Percentiles rank a stretch among this genome's conserved stretches.
Evolutionary conservation across 2,329 filamentous ascomycete species (phyloP).

Genomic region (Fusarium subglutinans): DNA sequence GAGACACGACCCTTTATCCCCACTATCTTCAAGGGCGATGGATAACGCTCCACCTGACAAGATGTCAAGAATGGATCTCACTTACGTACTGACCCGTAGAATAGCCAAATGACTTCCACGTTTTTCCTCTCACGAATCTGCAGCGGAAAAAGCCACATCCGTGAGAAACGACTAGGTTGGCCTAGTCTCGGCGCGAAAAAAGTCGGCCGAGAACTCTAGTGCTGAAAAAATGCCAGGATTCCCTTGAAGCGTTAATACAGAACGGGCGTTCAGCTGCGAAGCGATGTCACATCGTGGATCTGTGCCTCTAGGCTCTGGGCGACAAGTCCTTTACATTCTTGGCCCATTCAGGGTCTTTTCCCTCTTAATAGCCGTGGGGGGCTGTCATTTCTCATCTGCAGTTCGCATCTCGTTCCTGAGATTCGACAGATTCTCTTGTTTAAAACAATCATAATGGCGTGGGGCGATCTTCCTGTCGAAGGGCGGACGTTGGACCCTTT

Average conservation of each 20-base stretch:
- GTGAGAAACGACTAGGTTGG: background rate
- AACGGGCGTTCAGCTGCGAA: background rate
- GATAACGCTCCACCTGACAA: background rate
- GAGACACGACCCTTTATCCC: background rate
- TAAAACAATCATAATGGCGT: constrained; percentile 31
- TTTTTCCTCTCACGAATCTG: background rate
- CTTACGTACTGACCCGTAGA: background rate
- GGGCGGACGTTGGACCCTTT: constrained; percentile 42
- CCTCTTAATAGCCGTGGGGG: background rate
- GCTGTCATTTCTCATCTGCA: background rate
- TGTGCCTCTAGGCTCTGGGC: background rate
- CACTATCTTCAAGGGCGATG: background rate
- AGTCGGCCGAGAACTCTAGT: background rate
- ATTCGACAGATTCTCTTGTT: background rate
- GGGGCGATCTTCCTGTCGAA: constrained; percentile 34
- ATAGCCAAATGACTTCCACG: background rate
- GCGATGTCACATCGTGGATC: constrained; percentile 20
- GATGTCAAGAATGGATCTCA: background rate
- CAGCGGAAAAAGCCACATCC: background rate
- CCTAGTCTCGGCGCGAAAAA: background rate
- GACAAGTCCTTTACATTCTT: background rate
- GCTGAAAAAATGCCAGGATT: background rate
- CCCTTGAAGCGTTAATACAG: background rate
- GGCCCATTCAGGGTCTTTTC: background rate
- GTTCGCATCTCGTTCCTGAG: background rate